Evolutionary conservation across 2,329 filamentous ascomycete species (phyloP).

Genomic region (Phyllosticta citrichinensis): DNA sequence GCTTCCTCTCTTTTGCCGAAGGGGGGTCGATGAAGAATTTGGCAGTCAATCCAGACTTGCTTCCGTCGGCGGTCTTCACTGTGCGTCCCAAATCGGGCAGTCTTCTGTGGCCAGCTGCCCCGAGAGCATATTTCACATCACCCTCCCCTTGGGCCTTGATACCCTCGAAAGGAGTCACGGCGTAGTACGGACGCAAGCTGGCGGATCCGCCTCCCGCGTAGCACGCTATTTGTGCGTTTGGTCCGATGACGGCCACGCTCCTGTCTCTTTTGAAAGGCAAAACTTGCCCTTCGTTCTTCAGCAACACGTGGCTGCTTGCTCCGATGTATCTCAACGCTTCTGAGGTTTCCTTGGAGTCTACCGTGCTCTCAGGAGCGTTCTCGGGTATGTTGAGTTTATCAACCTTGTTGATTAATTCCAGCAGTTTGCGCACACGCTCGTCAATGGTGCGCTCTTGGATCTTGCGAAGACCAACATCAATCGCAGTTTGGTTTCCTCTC

Average conservation of each 20-base stretch:
- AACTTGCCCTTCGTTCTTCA: conserved; percentile 59
- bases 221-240: conserved; percentile 49
- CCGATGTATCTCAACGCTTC: conserved; percentile 54
- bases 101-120: conserved; percentile 54
- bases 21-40: conserved; percentile 10
- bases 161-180: conserved; percentile 20
- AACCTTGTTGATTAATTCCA: conserved; percentile 58
- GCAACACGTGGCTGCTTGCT: conserved; percentile 57
- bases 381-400: conserved; percentile 52
- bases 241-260: conserved; percentile 60
- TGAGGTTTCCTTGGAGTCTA: conserved; percentile 47
- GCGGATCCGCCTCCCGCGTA: conserved; percentile 27
- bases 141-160: conserved; percentile 4
- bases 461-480: conserved; percentile 30
- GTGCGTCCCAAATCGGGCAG: conserved; percentile 20
- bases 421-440: conserved; percentile 21
- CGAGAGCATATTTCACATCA: conserved; percentile 42
- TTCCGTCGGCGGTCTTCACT: conserved; percentile 4
- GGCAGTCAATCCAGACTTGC: neutral
- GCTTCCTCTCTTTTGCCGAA: conserved; percentile 1
- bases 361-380: conserved; percentile 47
- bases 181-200: conserved; percentile 18
- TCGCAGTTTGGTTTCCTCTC: conserved; percentile 4
- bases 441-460: conserved; percentile 40
- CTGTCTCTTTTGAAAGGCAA: conserved; percentile 56